A percentile compares a stretch with the other conserved stretches of the same genome.
phyloP scores from a whole-genome alignment of 768 basidiomycete species.

The Amanita subjunquillea region DNA sequence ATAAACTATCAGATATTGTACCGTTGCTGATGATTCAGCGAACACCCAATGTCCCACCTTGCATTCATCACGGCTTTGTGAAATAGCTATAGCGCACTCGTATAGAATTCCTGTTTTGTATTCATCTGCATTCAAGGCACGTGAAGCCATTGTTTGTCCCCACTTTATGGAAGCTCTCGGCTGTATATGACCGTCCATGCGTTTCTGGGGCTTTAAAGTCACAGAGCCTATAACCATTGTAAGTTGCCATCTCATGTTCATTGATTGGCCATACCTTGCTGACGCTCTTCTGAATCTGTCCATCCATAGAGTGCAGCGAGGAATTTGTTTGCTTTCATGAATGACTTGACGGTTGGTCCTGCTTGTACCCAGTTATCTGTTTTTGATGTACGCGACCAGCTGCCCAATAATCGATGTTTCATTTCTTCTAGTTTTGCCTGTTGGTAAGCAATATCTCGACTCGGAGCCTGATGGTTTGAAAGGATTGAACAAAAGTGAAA shows the following conservation, averaged over 20 bases:
- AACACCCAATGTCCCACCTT: slow-evolving; percentile 15
- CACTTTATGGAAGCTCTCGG: background rate
- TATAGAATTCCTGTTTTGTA: slow-evolving; percentile 7
- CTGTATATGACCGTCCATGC: background rate
- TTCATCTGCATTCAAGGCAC: slow-evolving; percentile 4
- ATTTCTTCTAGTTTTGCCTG: slow-evolving; percentile 19
- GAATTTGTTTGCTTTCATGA: slow-evolving; percentile 9
- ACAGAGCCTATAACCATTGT: slow-evolving; percentile 1
- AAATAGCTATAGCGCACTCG: background rate
- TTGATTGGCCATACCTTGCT: slow-evolving; percentile 2
- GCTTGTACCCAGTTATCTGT: slow-evolving; percentile 9
- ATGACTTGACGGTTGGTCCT: slow-evolving; percentile 9
- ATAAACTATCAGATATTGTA: background rate
- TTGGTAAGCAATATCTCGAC: slow-evolving; percentile 26
- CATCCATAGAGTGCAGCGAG: slow-evolving; percentile 13
- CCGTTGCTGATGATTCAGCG: slow-evolving; percentile 6
- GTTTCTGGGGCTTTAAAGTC: slow-evolving; percentile 7
- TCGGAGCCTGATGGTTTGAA: slow-evolving; percentile 33
- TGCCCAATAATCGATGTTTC: slow-evolving; percentile 20
- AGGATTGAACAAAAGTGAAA: slow-evolving; percentile 28
- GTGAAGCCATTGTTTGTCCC: background rate
- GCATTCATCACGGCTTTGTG: slow-evolving; percentile 11
- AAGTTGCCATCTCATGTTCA: background rate
- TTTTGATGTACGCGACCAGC: slow-evolving; percentile 16
- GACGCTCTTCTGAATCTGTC: background rate